phyloP scores from a whole-genome alignment of 2,329 filamentous ascomycete genomes.

The Beauveria medogensis region DNA sequence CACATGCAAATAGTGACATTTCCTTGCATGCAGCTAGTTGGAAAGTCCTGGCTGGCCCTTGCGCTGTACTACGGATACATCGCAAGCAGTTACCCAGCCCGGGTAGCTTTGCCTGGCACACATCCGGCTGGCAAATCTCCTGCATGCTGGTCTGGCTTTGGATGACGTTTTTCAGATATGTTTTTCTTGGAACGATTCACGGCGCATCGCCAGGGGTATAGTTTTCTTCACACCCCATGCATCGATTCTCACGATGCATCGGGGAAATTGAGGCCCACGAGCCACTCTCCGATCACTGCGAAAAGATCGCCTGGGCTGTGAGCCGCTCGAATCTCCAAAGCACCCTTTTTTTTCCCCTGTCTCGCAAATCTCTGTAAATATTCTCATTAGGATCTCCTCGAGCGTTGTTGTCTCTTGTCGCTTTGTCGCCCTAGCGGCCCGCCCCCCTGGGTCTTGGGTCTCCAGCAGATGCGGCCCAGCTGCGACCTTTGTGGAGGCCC shows the following conservation, averaged over 20 bases:
- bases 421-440: neutral
- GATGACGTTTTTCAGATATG: too few species aligned
- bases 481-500: neutral
- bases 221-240: neutral
- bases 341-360: too few species aligned
- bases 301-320: neutral
- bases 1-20: neutral
- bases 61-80: neutral
- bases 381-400: neutral
- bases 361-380: neutral
- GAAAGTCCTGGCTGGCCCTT: neutral
- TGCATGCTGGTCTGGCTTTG: too few species aligned
- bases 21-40: neutral
- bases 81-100: neutral
- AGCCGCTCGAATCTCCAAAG: neutral
- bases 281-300: neutral
- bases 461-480: neutral
- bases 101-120: neutral
- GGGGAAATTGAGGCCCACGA: neutral
- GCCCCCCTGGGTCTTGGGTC: neutral
- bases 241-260: neutral
- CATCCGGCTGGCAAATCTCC: too few species aligned
- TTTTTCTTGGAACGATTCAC: too few species aligned
- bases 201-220: too few species aligned
- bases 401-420: constrained; percentile 8